Evolutionary conservation across 345 rosid species (phyloP).

Genomic region (Corymbia maculata): DNA sequence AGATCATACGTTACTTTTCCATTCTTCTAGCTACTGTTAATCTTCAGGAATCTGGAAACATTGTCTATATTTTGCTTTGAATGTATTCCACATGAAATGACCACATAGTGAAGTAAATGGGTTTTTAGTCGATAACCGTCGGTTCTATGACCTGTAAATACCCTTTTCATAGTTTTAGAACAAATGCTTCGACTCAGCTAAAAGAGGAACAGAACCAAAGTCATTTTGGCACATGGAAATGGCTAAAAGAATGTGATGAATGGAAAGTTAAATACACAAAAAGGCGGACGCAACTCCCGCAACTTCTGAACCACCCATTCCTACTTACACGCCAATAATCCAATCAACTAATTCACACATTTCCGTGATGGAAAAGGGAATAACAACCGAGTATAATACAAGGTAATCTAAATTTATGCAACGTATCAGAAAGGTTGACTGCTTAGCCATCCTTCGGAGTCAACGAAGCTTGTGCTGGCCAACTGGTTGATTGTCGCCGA

Average conservation of each 20-base stretch:
- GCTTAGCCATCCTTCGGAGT: slow-evolving; percentile 39
- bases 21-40: neutral
- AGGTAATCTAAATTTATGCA: neutral
- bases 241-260: neutral
- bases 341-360: neutral
- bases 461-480: slow-evolving; percentile 20
- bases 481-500: neutral
- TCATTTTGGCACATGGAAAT: neutral
- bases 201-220: neutral
- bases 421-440: neutral
- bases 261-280: neutral
- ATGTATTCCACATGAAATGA: neutral
- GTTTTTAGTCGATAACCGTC: neutral
- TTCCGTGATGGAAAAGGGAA: neutral
- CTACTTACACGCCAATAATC: neutral
- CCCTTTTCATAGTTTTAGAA: neutral
- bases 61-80: neutral
- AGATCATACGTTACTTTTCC: neutral
- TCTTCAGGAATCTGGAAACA: neutral
- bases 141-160: neutral
- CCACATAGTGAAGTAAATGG: neutral
- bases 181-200: neutral
- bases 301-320: neutral
- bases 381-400: neutral
- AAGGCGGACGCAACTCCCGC: neutral